Evolutionary conservation across 306 rosid genomes (phyloP).

Genomic region (Sphenostylis stenocarpa): DNA sequence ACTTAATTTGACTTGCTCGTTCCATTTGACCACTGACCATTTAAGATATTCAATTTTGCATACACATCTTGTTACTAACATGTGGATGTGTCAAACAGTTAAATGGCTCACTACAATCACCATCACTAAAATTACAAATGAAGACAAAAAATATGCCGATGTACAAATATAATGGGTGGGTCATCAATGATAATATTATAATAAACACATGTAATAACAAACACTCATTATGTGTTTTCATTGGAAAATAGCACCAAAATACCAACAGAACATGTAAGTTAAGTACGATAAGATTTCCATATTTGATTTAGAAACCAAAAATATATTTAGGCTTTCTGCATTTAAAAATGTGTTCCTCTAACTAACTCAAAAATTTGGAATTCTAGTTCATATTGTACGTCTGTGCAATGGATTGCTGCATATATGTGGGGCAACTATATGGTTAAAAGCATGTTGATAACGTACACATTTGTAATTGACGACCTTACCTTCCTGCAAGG

Average conservation of each 20-base stretch:
- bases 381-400: background rate
- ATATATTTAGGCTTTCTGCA: background rate
- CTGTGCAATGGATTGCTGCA: slow-evolving; percentile 20
- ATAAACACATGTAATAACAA: background rate
- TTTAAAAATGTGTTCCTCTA: slow-evolving; percentile 13
- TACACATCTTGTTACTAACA: slow-evolving; percentile 6
- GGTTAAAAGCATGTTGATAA: slow-evolving; percentile 15
- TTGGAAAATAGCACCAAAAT: background rate
- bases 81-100: background rate
- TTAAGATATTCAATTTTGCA: slow-evolving; percentile 8
- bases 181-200: background rate
- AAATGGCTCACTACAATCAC: background rate
- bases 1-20: slow-evolving; percentile 16
- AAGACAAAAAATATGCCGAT: background rate
- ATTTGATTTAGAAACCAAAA: slow-evolving; percentile 23
- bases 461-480: slow-evolving; percentile 17
- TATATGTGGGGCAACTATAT: slow-evolving; percentile 1
- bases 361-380: slow-evolving; percentile 15
- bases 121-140: background rate
- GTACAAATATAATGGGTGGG: background rate
- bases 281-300: slow-evolving; percentile 1
- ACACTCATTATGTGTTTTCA: background rate
- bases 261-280: background rate
- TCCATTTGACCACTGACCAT: slow-evolving; percentile 13
- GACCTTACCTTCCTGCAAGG: slow-evolving; percentile 85